phyloP scores from a whole-genome alignment of 345 rosid genomes.

The Salix caprea region DNA sequence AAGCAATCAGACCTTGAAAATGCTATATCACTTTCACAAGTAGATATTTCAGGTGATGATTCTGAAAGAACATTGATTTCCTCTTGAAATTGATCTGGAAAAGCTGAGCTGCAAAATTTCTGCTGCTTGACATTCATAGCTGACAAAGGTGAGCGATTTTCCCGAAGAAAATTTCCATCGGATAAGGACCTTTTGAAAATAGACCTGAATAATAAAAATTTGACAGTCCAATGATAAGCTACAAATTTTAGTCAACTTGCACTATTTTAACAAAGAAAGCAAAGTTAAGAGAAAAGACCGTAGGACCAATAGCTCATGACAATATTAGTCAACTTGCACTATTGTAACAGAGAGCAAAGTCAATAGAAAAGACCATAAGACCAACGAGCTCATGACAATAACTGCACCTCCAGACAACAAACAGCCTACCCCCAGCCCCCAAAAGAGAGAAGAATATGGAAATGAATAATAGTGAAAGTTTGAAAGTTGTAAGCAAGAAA shows the following conservation, averaged over 20 bases:
- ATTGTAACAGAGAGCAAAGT: too few relatives aligned
- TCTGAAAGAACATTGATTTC: conserved; percentile 52
- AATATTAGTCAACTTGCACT: not conserved
- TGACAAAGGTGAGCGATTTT: conserved; percentile 42
- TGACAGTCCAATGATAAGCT: conserved; percentile 11
- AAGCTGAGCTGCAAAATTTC: conserved; percentile 39
- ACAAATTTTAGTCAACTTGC: not conserved
- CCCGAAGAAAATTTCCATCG: conserved; percentile 79
- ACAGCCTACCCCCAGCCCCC: not conserved
- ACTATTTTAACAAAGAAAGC: not conserved
- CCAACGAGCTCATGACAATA: not conserved
- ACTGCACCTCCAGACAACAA: not conserved
- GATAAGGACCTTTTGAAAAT: conserved; percentile 78
- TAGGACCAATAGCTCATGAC: not conserved
- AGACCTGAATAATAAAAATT: conserved; percentile 45
- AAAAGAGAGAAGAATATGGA: not conserved
- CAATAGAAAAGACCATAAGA: not conserved
- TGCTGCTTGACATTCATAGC: conserved; percentile 40
- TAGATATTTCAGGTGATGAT: conserved; percentile 86
- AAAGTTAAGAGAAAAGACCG: not conserved
- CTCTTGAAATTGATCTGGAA: conserved; percentile 43
- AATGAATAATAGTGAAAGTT: not conserved
- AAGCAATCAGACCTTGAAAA: conserved; percentile 61
- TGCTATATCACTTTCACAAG: conserved; percentile 59
- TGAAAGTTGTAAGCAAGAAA: not conserved